A percentile compares a stretch with the other conserved stretches of the same genome.
phyloP scores from a whole-genome alignment of 2,329 filamentous ascomycete genomes.

The Aspergillus fructus region DNA sequence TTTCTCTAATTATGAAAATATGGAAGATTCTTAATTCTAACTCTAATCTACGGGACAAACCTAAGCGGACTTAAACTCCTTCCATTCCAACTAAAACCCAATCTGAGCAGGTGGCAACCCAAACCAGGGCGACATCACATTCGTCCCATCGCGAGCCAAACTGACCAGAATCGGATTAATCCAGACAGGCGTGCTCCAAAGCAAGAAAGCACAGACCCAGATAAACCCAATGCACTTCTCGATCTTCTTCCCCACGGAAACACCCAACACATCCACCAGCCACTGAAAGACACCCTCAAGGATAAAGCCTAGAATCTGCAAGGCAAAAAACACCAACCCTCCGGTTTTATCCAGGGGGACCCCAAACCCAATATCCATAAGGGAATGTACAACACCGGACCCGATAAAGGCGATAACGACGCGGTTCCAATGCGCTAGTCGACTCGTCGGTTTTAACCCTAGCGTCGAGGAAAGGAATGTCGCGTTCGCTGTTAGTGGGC shows the following conservation, averaged over 20 bases:
- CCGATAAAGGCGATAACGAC: constrained; percentile 16
- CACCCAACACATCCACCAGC: neutral
- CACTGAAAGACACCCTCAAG: constrained; percentile 1
- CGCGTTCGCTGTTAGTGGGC: constrained; percentile 13
- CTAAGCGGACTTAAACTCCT: neutral
- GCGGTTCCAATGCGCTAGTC: constrained; percentile 5
- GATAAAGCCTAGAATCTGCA: constrained; percentile 17
- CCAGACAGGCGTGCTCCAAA: constrained; percentile 20
- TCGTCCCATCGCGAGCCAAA: constrained; percentile 15
- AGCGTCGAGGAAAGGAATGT: constrained; percentile 15
- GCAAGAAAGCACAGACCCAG: constrained; percentile 18
- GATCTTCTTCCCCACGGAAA: neutral
- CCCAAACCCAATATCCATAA: constrained; percentile 21
- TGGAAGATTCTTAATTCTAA: neutral
- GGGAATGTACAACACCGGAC: constrained; percentile 18
- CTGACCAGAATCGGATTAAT: constrained; percentile 18
- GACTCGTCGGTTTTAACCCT: neutral
- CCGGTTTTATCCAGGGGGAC: constrained; percentile 13
- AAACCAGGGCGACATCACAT: constrained; percentile 18
- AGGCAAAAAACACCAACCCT: constrained; percentile 17
- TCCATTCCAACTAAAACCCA: neutral
- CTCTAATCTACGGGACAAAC: neutral
- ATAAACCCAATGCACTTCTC: constrained; percentile 13
- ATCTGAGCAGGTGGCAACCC: neutral
- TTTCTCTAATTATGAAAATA: neutral